Conservation (phyloP, 2,329 filamentous ascomycete genomes). For the Penicillium sp. region DNA sequence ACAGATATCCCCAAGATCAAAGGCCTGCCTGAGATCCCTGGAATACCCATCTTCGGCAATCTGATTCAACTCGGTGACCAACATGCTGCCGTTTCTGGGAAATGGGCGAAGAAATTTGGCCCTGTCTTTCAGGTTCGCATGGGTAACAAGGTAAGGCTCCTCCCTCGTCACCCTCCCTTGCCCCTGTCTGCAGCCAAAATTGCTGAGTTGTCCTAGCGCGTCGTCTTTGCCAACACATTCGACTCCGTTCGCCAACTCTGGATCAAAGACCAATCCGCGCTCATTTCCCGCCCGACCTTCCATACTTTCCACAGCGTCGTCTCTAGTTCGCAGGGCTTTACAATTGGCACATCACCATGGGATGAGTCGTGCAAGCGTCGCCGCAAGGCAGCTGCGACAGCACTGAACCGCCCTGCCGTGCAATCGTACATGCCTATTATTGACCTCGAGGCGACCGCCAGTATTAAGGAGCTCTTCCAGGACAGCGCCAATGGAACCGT, state of each 20-base stretch:
- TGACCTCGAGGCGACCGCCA: slow-evolving; percentile 74
- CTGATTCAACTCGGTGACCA: slow-evolving; percentile 63
- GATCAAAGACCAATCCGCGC: slow-evolving; percentile 77
- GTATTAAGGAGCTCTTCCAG: slow-evolving; percentile 72
- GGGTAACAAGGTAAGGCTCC: slow-evolving; percentile 63
- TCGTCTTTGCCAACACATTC: slow-evolving; percentile 80
- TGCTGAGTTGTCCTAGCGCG: slow-evolving; percentile 53
- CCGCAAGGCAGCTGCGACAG: slow-evolving; percentile 78
- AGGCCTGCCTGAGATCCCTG: slow-evolving; percentile 64
- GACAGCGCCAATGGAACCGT: slow-evolving; percentile 66
- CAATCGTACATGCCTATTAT: slow-evolving; percentile 83
- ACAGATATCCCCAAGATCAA: slow-evolving; percentile 67
- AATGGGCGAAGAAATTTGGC: slow-evolving; percentile 66
- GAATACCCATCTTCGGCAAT: slow-evolving; percentile 67
- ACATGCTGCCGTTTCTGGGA: slow-evolving; percentile 60
- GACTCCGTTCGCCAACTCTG: slow-evolving; percentile 73
- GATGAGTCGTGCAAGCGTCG: slow-evolving; percentile 79
- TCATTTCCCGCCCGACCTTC: slow-evolving; percentile 77
- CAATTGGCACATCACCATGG: slow-evolving; percentile 83
- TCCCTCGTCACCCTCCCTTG: background rate
- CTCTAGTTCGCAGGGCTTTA: slow-evolving; percentile 77
- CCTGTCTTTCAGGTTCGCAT: slow-evolving; percentile 70
- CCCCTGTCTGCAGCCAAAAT: background rate
- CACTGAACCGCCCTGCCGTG: slow-evolving; percentile 75
- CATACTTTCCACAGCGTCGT: slow-evolving; percentile 84